Percentiles rank a stretch among this genome's conserved stretches.
Evolutionary conservation across 192 early-diverging fungal species (phyloP).

Genomic region (Geranomyces michiganensis): DNA sequence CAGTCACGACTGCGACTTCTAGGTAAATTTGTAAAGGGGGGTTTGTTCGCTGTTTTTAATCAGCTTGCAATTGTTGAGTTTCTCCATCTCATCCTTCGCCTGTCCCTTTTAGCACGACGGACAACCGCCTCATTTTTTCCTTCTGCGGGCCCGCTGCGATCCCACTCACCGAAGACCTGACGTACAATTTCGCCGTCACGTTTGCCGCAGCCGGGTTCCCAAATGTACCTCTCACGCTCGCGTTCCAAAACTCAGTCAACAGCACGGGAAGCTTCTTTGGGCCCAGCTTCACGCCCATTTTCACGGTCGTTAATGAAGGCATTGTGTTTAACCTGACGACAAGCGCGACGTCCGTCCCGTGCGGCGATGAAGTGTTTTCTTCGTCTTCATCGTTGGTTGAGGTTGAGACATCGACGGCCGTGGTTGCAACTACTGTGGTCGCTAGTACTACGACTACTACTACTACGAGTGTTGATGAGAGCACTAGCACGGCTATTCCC

Average conservation of each 20-base stretch:
- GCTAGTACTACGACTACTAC: background rate
- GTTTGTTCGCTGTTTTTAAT: background rate
- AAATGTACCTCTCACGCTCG: constrained; percentile 25
- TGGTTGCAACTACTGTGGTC: background rate
- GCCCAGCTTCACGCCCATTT: constrained; percentile 10
- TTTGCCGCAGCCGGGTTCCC: background rate
- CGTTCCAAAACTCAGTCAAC: constrained; percentile 10
- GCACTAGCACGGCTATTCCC: background rate
- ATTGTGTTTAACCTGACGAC: constrained; percentile 31
- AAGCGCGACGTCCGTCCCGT: background rate
- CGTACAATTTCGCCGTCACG: constrained; percentile 18
- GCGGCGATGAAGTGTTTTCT: background rate
- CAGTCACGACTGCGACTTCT: background rate
- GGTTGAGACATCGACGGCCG: background rate
- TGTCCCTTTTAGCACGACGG: background rate
- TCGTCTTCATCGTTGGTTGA: background rate
- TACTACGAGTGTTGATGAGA: background rate
- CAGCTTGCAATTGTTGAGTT: background rate
- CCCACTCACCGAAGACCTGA: constrained; percentile 1
- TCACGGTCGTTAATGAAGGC: constrained; percentile 15
- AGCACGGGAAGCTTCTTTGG: constrained; percentile 25
- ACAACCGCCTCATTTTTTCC: constrained; percentile 24
- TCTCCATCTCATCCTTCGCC: background rate
- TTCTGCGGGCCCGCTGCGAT: constrained; percentile 18
- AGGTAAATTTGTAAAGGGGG: background rate